Conservation (phyloP, 768 basidiomycete genomes). For the Collybia nuda region DNA sequence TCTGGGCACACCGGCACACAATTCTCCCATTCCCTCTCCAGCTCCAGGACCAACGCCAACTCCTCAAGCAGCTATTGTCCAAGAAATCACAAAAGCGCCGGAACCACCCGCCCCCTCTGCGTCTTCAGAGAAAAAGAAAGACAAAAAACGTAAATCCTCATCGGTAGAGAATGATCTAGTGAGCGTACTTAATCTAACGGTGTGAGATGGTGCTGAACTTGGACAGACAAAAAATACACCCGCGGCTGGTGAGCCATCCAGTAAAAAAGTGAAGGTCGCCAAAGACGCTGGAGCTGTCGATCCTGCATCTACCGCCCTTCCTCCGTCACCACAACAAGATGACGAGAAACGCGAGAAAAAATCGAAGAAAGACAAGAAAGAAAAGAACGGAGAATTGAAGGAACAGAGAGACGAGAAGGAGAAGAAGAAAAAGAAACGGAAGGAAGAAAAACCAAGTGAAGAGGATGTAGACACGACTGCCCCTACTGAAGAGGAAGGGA, state of each 20-base stretch:
- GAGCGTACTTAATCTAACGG: neutral
- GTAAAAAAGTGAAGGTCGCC: conserved; percentile 29
- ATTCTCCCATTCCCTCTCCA: conserved; percentile 27
- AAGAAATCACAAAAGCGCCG: conserved; percentile 9
- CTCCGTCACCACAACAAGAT: conserved; percentile 4
- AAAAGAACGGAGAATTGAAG: no score
- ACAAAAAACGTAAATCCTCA: conserved; percentile 34
- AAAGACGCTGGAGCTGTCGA: conserved; percentile 12
- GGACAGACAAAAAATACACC: no score
- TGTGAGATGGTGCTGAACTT: neutral
- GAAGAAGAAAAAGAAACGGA: conserved; percentile 26
- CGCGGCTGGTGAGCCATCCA: conserved; percentile 6
- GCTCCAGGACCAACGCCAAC: conserved; percentile 10
- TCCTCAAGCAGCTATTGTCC: conserved; percentile 1
- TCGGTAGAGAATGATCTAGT: conserved; percentile 25
- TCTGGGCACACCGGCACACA: conserved; percentile 57
- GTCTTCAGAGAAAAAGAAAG: conserved; percentile 31
- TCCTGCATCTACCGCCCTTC: conserved; percentile 8
- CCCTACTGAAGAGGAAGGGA: conserved; percentile 7
- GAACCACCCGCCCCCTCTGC: conserved; percentile 7
- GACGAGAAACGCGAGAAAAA: conserved; percentile 15
- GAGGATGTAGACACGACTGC: conserved; percentile 10
- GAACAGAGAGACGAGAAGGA: conserved; percentile 17
- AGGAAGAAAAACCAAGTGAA: conserved; percentile 15
- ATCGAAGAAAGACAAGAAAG: conserved; percentile 18